Conservation (phyloP, 805 yeast genomes). For the Pichia heedii region DNA sequence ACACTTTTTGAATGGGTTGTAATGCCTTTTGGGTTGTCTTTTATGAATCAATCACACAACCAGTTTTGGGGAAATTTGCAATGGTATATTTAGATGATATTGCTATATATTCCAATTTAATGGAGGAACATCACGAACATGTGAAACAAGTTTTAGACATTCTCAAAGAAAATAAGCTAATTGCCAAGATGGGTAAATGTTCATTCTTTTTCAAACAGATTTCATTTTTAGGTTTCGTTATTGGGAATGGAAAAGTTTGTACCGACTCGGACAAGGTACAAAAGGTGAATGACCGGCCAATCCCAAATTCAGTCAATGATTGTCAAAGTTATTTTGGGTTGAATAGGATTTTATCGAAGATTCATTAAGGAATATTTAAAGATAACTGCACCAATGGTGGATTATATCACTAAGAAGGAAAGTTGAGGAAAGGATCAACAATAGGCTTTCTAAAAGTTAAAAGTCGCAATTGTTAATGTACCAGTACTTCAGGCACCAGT, state of each 20-base stretch:
- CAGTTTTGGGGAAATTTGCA: not conserved
- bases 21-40: too few species aligned
- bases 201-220: not conserved
- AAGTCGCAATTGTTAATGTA: not conserved
- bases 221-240: not conserved
- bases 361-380: not conserved
- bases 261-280: not conserved
- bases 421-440: not conserved
- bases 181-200: not conserved
- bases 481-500: not conserved
- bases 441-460: not conserved
- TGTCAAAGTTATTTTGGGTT: not conserved
- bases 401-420: not conserved
- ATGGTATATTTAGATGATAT: conserved; percentile 2
- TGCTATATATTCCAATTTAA: not conserved
- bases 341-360: not conserved
- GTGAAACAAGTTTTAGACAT: not conserved
- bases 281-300: not conserved
- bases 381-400: not conserved
- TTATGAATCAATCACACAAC: not conserved
- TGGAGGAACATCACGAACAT: not conserved
- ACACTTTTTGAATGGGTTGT: too few species aligned
- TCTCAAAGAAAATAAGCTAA: not conserved
- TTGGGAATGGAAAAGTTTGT: not conserved
- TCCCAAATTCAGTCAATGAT: not conserved